phyloP scores from a whole-genome alignment of 2,329 filamentous ascomycete species.

The Byssothecium circinans region DNA sequence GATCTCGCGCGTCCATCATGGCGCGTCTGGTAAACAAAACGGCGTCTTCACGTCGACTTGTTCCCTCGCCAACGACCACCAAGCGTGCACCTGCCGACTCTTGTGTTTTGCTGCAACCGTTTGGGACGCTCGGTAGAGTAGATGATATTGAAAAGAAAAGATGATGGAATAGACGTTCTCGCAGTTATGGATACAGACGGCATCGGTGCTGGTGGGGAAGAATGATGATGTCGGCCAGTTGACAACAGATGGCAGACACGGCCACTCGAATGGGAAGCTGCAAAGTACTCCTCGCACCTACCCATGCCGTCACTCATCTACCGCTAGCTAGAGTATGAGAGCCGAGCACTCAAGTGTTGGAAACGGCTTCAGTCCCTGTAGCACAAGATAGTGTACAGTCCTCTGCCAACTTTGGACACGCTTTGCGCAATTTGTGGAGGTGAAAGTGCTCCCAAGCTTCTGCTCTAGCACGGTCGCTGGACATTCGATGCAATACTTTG shows the following conservation, averaged over 20 bases:
- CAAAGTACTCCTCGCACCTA: neutral
- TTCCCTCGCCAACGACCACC: neutral
- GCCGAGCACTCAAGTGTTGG: too few relatives aligned
- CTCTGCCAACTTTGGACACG: too few relatives aligned
- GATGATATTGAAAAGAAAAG: neutral
- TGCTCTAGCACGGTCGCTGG: too few relatives aligned
- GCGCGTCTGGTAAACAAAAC: constrained; percentile 1
- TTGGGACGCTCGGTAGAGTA: neutral
- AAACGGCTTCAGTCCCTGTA: too few relatives aligned
- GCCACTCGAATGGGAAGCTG: too few relatives aligned
- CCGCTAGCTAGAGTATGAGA: too few relatives aligned
- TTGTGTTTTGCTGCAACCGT: too few relatives aligned
- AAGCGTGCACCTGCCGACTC: neutral
- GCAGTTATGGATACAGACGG: neutral
- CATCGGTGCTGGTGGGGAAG: neutral
- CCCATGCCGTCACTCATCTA: neutral
- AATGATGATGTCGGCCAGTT: neutral
- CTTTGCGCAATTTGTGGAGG: too few relatives aligned
- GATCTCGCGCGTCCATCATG: constrained; percentile 4
- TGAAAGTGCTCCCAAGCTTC: too few relatives aligned
- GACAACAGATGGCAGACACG: too few relatives aligned
- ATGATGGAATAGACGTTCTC: neutral
- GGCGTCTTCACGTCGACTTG: neutral
- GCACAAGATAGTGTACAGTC: too few relatives aligned
- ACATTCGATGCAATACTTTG: too few relatives aligned